Evolutionary conservation across 164 flowering plant genomes (phyloP), one percentile per base, ranked within the genome.

Genomic region (Taxillus chinensis): DNA sequence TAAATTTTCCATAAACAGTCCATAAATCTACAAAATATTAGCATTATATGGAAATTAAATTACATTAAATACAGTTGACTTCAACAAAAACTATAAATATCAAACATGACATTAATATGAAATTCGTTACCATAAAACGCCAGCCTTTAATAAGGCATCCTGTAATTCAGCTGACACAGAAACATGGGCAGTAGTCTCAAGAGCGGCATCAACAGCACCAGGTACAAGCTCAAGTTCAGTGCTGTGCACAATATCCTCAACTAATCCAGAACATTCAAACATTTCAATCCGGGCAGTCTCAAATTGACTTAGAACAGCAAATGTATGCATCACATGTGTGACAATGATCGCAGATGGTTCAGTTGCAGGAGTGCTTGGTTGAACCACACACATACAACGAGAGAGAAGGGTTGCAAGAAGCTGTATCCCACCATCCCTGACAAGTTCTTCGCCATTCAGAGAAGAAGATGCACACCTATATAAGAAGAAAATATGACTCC

Each of bases 381-480:
- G 99, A 65, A 95, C 95, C 39, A 95, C 93, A 74, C 90, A 71
- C 97, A 91, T 87, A 78, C 99, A 95, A 51, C 99, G 95, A 39
- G 93, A 87, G 60, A 95, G 92, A 78, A 95, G 95, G 57, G 74
- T 80, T 41, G 84, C 90, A 74, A 95, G 88, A 71, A 95, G 90
- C 41, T 86, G 87, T 59, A 95, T 73, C 27, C 99, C 99, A 53
- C 88, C 90, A 80, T 91, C 97, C 66, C 99, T 84, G 64, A 91
- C 99, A 67, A 95, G 92, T 76, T 95, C 99, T 71, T 95, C 99
- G 61, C 99, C 99, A 78, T 95, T 95, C 61, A 91, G 74, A 56
- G 95, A 87, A 54, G 99, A 95, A 48, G 93, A 86, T 55, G 85
- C 92, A 75, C 97, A 91, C 68, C 99, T 93, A 74, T 60, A 65